Percentiles rank a stretch among this genome's conserved stretches.
phyloP scores from a whole-genome alignment of 139 green algal species.

The Nannochloris sp. region DNA sequence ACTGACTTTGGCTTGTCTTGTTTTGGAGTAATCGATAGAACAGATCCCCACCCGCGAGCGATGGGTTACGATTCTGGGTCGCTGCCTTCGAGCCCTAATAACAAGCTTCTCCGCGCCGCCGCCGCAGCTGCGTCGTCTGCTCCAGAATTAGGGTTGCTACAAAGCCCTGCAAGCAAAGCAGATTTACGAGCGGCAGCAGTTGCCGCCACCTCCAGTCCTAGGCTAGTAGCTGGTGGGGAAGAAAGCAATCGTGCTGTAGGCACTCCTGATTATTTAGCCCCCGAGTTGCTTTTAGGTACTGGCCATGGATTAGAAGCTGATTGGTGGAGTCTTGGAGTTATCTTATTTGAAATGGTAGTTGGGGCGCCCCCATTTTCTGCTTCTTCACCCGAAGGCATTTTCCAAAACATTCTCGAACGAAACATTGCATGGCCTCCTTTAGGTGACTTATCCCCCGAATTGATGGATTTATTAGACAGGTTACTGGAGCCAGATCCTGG shows the following conservation, averaged over 20 bases:
- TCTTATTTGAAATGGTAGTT: conserved; percentile 83
- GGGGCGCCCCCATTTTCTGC: conserved; percentile 83
- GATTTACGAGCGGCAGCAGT: neutral
- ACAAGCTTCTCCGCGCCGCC: neutral
- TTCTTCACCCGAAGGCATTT: conserved; percentile 80
- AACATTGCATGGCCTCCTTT: conserved; percentile 61
- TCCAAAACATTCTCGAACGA: conserved; percentile 84
- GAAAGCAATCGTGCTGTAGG: conserved; percentile 53
- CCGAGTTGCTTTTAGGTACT: conserved; percentile 76
- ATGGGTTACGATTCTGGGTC: conserved; percentile 19
- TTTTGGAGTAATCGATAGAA: conserved; percentile 71
- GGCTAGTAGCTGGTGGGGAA: neutral
- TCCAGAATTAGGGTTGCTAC: neutral
- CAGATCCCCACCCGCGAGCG: conserved; percentile 34
- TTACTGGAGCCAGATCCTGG: conserved; percentile 61
- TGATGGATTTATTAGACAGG: conserved; percentile 69
- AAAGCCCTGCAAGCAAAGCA: conserved; percentile 20
- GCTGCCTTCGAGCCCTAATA: neutral
- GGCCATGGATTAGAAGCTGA: conserved; percentile 75
- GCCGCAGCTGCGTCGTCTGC: neutral
- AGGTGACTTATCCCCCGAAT: conserved; percentile 49
- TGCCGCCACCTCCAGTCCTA: neutral
- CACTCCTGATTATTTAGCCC: conserved; percentile 93
- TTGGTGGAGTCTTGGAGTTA: conserved; percentile 85
- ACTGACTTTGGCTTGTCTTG: conserved; percentile 88